A percentile compares a stretch with the other conserved stretches of the same genome.
These are phyloP conservation scores for Eustoma russellianum DNA, from an alignment of 257 asterid species.

Conservation along the genomic window DNA sequence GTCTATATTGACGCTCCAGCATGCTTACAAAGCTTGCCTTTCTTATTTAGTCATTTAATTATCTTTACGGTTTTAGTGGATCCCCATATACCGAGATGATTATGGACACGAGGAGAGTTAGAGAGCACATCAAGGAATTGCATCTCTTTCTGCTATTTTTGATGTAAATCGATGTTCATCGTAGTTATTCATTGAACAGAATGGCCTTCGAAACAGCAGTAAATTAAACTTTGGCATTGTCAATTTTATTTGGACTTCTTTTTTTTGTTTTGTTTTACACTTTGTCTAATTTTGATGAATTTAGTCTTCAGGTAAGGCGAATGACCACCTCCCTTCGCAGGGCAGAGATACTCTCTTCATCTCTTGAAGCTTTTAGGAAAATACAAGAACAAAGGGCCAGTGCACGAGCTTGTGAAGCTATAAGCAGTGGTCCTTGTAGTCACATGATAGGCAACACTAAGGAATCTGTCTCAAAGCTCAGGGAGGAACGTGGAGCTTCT, in stretches of 20 bases:
- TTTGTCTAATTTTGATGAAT: constrained; percentile 14
- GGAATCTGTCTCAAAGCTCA: constrained; percentile 26
- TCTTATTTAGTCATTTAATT: no score
- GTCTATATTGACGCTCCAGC: no score
- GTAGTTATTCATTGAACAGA: no score
- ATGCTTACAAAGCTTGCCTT: no score
- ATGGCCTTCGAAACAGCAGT: no score
- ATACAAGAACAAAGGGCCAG: constrained; percentile 72
- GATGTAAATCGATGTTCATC: no score
- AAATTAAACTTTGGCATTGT: neutral
- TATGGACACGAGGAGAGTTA: no score
- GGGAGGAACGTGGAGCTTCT: constrained; percentile 32
- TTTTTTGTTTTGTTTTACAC: constrained; percentile 6
- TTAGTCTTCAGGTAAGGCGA: constrained; percentile 72
- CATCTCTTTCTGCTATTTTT: no score
- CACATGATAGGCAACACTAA: constrained; percentile 25
- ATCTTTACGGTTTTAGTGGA: no score
- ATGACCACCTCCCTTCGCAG: constrained; percentile 99
- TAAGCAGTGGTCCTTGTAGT: constrained; percentile 29
- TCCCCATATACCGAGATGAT: no score
- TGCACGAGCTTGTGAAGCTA: constrained; percentile 31
- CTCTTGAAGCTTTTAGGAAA: constrained; percentile 95
- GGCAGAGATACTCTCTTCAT: constrained; percentile 93
- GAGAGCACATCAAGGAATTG: no score
- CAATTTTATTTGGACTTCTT: no score